Conservation (phyloP, 169 alveolate species). For the Neospora caninum region DNA sequence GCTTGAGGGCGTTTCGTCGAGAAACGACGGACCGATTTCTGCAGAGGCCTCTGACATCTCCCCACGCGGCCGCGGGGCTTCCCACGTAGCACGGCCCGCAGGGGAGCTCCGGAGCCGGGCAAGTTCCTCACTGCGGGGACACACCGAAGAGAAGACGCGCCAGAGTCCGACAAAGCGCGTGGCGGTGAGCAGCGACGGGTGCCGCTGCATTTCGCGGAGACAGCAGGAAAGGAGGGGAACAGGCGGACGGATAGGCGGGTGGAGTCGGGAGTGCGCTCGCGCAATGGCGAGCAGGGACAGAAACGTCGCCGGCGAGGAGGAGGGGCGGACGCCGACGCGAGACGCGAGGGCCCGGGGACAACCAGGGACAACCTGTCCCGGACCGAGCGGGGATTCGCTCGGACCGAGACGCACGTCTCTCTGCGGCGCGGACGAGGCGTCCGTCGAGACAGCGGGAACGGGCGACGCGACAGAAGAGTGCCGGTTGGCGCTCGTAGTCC, state of each 20-base stretch:
- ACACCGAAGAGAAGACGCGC: background rate
- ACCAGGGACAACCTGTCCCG: too few relatives aligned
- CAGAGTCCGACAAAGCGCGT: constrained; percentile 18
- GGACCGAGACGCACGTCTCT: background rate
- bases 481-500: background rate
- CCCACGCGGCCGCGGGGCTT: background rate
- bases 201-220: constrained; percentile 26
- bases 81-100: background rate
- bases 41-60: background rate
- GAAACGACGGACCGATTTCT: background rate
- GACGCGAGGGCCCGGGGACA: background rate
- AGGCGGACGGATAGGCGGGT: background rate
- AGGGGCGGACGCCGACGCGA: background rate
- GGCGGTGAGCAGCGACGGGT: constrained; percentile 4
- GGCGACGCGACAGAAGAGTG: background rate
- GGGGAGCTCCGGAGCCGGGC: background rate
- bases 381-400: too few relatives aligned
- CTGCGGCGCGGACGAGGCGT: background rate
- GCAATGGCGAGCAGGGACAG: background rate
- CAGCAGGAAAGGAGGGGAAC: background rate
- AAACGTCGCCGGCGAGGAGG: background rate
- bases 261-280: constrained; percentile 41
- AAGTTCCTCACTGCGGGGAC: background rate
- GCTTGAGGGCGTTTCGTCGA: too few relatives aligned
- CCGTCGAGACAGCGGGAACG: background rate